Conservation (phyloP, 306 rosid species). For the Cicer cuneatum region DNA sequence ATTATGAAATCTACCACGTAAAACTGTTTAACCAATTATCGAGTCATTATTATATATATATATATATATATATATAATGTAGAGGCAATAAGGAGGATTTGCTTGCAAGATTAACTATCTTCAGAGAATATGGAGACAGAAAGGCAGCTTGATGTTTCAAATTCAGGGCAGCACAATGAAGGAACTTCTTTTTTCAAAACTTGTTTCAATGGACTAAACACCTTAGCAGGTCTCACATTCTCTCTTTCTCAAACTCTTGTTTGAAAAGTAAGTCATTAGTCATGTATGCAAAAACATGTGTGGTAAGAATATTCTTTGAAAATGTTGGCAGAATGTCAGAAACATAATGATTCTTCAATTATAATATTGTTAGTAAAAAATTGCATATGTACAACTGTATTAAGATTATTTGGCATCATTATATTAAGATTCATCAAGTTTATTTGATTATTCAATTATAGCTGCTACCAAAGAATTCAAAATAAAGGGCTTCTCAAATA, state of each 20-base stretch:
- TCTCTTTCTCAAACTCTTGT: background rate
- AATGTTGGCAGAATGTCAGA: too few species aligned
- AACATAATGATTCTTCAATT: background rate
- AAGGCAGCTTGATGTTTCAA: constrained; percentile 46
- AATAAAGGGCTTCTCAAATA: too few species aligned
- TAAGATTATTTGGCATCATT: background rate
- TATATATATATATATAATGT: background rate
- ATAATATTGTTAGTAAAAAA: background rate
- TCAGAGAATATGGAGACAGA: constrained; percentile 58
- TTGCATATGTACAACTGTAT: background rate
- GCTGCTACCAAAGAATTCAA: background rate
- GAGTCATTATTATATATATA: background rate
- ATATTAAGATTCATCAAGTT: background rate
- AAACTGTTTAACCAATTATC: background rate
- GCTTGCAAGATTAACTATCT: background rate
- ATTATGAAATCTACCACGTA: background rate
- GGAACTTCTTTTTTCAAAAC: constrained; percentile 70
- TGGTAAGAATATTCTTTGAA: too few species aligned
- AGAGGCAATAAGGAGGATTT: background rate
- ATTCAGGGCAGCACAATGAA: constrained; percentile 31
- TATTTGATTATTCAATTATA: background rate
- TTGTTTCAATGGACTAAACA: constrained; percentile 75
- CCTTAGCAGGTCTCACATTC: constrained; percentile 58
- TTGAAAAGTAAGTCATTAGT: background rate
- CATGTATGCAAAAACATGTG: background rate